Evolutionary conservation across 495 filamentous ascomycete species (phyloP), one percentile per base, ranked within the genome.

Genomic region (Aspergillus avenaceus): DNA sequence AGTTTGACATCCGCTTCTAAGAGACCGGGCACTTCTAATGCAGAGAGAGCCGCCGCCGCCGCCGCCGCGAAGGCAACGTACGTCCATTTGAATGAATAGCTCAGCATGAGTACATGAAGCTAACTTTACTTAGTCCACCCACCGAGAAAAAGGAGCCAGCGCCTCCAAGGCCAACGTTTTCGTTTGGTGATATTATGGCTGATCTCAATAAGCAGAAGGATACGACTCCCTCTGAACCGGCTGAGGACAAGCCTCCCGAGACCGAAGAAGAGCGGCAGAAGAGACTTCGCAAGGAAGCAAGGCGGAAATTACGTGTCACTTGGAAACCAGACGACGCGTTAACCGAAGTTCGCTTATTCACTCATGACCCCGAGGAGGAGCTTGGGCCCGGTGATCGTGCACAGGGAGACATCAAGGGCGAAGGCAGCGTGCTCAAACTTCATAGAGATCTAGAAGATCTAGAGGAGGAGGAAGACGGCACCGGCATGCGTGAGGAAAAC

Each of bases 371-470:
- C 2, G 87, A 90, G 19, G 89, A 95, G 62, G 87, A 93, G 47
- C 71, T 84, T 50, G 84, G 84, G n/a, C 84, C 83, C 8, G 77
- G 82, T 22, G 76, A 79, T 51, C 84, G 77, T 45, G 79, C 83
- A 67, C 66, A 83, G 27, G 78, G 80, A 29, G 87, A 91, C 54
- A 81, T 85, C 41, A 82, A 82, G 24, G 79, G 79, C 16, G 91
- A 96, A 70, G 88, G 90, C 25, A 85, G 85, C 52, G 85, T 88
- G 62, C 80, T 93, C 56, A 93, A 90, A 64, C 79, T 87, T 46
- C 84, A 84, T 55, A 76, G 73, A 57, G 79, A 84, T 43, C 60
- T 80, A 58, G 78, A 80, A 29, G 71, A 80, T 2, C 63, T 84
- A 1, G 86, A 85, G 26, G 86, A 88, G 14, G 87, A 88, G 22